Percentiles rank a stretch among this genome's conserved stretches.
These are phyloP conservation scores for Pinus albicaulis DNA, from an alignment of 75 land plant genomes.

Conservation along the genomic window DNA sequence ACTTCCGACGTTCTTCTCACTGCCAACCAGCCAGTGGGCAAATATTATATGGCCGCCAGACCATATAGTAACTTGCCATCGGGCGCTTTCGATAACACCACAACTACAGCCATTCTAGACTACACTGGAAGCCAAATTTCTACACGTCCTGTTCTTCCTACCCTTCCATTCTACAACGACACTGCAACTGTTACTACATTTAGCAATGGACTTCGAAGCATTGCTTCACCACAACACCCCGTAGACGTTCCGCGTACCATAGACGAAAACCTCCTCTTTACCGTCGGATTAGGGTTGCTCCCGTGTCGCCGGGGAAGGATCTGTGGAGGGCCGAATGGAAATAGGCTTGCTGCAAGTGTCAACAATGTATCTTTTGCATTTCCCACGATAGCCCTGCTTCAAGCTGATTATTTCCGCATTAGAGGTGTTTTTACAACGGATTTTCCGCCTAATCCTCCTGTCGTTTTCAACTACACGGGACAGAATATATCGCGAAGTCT, in stretches of 20 bases:
- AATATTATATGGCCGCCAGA: conserved; percentile 47
- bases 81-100: conserved; percentile 44
- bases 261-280: conserved; percentile 38
- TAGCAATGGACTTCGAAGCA: conserved; percentile 19
- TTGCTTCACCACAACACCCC: conserved; percentile 4
- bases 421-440: conserved; percentile 18
- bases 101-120: conserved; percentile 59
- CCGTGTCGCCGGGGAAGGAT: conserved; percentile 15
- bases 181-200: conserved; percentile 25
- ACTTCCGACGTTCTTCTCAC: conserved; percentile 52
- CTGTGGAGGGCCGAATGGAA: conserved; percentile 21
- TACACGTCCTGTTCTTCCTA: conserved; percentile 14
- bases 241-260: conserved; percentile 29
- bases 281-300: conserved; percentile 34
- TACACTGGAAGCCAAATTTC: conserved; percentile 17
- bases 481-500: conserved; percentile 3
- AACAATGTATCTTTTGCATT: conserved; percentile 44
- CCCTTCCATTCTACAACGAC: conserved; percentile 36
- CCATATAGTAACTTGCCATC: conserved; percentile 21
- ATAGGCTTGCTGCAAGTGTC: conserved; percentile 37
- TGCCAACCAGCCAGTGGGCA: conserved; percentile 29
- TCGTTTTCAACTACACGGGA: conserved; percentile 15
- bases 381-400: conserved; percentile 27
- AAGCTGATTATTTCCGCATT: conserved; percentile 14
- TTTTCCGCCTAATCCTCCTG: conserved; percentile 16